Conservation (phyloP, 1,284 basidiomycete genomes). For the Taiwanofungus camphoratus region DNA sequence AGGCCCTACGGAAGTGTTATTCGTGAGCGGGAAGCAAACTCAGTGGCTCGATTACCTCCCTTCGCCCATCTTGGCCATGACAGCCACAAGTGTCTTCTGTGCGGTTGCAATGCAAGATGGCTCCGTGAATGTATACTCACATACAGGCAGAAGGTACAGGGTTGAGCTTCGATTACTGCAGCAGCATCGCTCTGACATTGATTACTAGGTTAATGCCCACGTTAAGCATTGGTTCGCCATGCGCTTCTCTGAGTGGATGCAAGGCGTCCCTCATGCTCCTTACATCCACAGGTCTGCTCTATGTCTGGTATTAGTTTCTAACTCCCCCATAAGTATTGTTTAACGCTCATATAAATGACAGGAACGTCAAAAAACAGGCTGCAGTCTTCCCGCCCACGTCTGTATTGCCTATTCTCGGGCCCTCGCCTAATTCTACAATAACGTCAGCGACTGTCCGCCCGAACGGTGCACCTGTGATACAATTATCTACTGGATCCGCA, state of each 20-base stretch:
- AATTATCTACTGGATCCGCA: slow-evolving; percentile 67
- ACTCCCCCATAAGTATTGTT: slow-evolving; percentile 5
- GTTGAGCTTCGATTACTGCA: slow-evolving; percentile 1
- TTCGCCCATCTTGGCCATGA: slow-evolving; percentile 59
- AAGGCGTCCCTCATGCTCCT: slow-evolving; percentile 65
- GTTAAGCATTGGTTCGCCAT: slow-evolving; percentile 66
- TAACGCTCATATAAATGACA: slow-evolving; percentile 24
- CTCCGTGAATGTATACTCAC: slow-evolving; percentile 72
- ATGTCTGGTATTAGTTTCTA: slow-evolving; percentile 55
- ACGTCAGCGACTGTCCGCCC: slow-evolving; percentile 60
- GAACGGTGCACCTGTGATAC: slow-evolving; percentile 74
- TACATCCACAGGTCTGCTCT: slow-evolving; percentile 64
- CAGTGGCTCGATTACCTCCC: slow-evolving; percentile 89
- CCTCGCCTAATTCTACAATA: slow-evolving; percentile 49
- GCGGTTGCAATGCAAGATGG: slow-evolving; percentile 79
- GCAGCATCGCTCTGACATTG: slow-evolving; percentile 12
- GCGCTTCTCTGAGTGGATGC: slow-evolving; percentile 60
- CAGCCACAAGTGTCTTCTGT: slow-evolving; percentile 61
- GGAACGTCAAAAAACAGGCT: slow-evolving; percentile 66
- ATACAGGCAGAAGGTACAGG: slow-evolving; percentile 66
- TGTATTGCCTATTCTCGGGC: slow-evolving; percentile 51
- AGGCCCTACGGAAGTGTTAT: slow-evolving; percentile 68
- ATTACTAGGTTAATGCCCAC: slow-evolving; percentile 63
- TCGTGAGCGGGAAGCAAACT: slow-evolving; percentile 57
- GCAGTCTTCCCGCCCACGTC: slow-evolving; percentile 63